phyloP scores from a whole-genome alignment of 495 filamentous ascomycete species.

The Penicillium subrubescens region DNA sequence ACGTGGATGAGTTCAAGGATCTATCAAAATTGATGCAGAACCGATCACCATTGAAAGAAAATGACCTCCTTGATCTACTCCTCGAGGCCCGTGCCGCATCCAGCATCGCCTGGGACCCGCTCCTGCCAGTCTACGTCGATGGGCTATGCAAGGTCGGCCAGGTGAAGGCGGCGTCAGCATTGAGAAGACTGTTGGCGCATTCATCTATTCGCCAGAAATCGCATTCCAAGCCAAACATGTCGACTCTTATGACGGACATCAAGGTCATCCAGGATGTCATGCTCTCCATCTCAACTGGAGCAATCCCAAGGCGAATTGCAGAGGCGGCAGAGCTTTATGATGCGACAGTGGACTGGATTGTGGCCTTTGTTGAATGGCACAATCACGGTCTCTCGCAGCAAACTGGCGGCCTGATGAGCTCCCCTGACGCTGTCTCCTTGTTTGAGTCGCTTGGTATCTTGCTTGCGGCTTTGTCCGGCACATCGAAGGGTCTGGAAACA shows the following conservation, averaged over 20 bases:
- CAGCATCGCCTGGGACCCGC: conserved; percentile 60
- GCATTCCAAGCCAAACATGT: conserved; percentile 23
- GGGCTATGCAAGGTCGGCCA: conserved; percentile 55
- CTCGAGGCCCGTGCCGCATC: conserved; percentile 54
- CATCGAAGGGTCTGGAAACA: conserved; percentile 39
- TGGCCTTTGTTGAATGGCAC: conserved; percentile 43
- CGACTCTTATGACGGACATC: conserved; percentile 50
- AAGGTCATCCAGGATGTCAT: conserved; percentile 49
- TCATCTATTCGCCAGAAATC: conserved; percentile 46
- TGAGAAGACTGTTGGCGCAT: conserved; percentile 60
- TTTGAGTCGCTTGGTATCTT: conserved; percentile 50
- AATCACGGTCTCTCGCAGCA: conserved; percentile 32
- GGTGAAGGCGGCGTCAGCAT: conserved; percentile 57
- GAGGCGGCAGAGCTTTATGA: conserved; percentile 41
- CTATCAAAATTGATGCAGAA: conserved; percentile 38
- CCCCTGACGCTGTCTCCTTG: conserved; percentile 44
- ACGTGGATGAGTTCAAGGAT: conserved; percentile 45
- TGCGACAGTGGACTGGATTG: conserved; percentile 43
- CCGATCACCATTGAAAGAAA: conserved; percentile 36
- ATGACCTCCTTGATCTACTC: conserved; percentile 59
- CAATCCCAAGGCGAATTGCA: conserved; percentile 29
- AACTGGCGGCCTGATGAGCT: conserved; percentile 37
- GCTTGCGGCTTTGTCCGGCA: conserved; percentile 45
- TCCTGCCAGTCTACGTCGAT: conserved; percentile 65
- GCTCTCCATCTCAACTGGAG: conserved; percentile 41